Evolutionary conservation across 2,329 filamentous ascomycete species (phyloP).

Genomic region (Ophiostoma populinum): DNA sequence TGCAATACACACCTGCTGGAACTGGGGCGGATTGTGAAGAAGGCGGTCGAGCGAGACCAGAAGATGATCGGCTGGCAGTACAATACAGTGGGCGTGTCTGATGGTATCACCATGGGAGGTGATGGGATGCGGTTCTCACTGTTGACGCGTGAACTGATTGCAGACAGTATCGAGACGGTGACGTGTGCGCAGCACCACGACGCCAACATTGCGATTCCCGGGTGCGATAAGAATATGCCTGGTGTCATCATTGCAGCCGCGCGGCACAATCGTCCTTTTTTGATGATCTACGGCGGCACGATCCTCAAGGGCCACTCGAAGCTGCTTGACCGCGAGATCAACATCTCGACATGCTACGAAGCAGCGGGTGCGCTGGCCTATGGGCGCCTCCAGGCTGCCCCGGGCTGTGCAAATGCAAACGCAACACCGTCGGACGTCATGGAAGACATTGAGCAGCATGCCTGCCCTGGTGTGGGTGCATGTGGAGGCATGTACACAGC

Average conservation of each 20-base stretch:
- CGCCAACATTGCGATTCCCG: slow-evolving; percentile 81
- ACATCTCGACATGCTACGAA: slow-evolving; percentile 80
- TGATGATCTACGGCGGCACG: slow-evolving; percentile 92
- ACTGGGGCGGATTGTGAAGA: slow-evolving; percentile 75
- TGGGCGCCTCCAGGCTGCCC: slow-evolving; percentile 53
- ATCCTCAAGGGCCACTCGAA: slow-evolving; percentile 75
- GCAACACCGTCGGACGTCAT: slow-evolving; percentile 63
- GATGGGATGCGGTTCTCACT: slow-evolving; percentile 92
- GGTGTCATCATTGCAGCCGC: slow-evolving; percentile 82
- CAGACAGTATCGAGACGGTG: slow-evolving; percentile 84
- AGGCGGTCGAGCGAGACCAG: slow-evolving; percentile 57
- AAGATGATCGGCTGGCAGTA: slow-evolving; percentile 92
- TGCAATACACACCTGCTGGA: slow-evolving; percentile 69
- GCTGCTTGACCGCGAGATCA: slow-evolving; percentile 62
- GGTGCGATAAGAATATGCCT: slow-evolving; percentile 97
- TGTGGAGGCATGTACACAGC: slow-evolving; percentile 81
- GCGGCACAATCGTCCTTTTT: slow-evolving; percentile 74
- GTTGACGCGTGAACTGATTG: slow-evolving; percentile 80
- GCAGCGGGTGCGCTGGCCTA: slow-evolving; percentile 71
- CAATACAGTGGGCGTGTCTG: slow-evolving; percentile 75
- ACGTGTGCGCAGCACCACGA: slow-evolving; percentile 87
- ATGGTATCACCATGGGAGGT: slow-evolving; percentile 89
- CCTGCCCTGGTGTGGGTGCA: slow-evolving; percentile 59
- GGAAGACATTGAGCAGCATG: slow-evolving; percentile 63
- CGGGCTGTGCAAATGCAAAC: slow-evolving; percentile 16